Evolutionary conservation across 208 protist genomes (phyloP).

Genomic region (Vickermania ingenoplastis): DNA sequence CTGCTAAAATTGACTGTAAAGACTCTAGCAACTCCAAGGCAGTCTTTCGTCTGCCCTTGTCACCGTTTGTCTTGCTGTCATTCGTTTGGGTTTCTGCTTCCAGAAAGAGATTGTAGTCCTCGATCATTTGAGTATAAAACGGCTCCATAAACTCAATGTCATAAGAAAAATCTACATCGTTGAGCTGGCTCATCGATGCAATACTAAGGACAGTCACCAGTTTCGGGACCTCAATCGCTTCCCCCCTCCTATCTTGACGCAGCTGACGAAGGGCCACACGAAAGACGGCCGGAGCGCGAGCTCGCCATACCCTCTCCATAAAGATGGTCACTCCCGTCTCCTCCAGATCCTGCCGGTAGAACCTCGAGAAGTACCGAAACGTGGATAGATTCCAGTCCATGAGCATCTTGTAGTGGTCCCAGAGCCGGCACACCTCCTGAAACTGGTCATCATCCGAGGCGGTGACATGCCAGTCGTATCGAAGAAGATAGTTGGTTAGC

Average conservation of each 20-base stretch:
- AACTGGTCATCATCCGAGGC: conserved; percentile 53
- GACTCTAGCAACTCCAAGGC: conserved; percentile 28
- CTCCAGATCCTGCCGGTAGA: conserved; percentile 80
- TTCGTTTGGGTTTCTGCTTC: conserved; percentile 9
- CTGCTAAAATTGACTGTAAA: conserved; percentile 25
- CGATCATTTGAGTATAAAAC: conserved; percentile 40
- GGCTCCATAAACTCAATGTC: conserved; percentile 59
- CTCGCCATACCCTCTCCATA: conserved; percentile 70
- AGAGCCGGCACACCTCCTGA: conserved; percentile 47
- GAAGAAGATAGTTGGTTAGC: conserved; percentile 73
- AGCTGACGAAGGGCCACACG: conserved; percentile 55
- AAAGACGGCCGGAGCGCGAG: conserved; percentile 37
- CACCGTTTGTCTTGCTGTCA: too few species aligned
- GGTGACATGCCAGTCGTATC: conserved; percentile 35
- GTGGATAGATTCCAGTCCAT: conserved; percentile 78
- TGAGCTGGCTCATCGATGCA: conserved; percentile 40
- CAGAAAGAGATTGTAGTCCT: conserved; percentile 39
- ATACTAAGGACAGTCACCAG: neutral
- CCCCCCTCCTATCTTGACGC: conserved; percentile 14
- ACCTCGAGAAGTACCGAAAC: conserved; percentile 81
- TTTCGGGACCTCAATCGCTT: neutral
- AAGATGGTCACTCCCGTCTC: conserved; percentile 77
- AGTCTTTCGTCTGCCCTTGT: too few species aligned
- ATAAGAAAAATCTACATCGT: conserved; percentile 53
- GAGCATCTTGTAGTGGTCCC: conserved; percentile 75